Percentiles rank a stretch among this genome's conserved stretches.
Conservation (phyloP, 2,329 filamentous ascomycete species). For the Trichoderma simmonsii region DNA sequence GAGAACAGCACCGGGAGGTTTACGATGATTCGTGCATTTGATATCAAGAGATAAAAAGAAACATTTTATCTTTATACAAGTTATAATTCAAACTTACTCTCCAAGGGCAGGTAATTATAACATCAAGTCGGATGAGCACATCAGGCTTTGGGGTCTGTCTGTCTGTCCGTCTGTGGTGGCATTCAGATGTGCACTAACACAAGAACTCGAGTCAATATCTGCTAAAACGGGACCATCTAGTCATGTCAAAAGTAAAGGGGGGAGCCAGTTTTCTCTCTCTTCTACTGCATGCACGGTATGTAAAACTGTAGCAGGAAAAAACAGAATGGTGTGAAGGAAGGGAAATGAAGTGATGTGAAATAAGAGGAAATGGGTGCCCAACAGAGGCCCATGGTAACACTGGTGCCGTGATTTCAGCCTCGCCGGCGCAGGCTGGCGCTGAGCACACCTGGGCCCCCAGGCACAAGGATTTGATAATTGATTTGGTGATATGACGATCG, state of each 20-base stretch:
- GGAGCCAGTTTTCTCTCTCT: background rate
- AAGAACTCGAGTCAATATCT: background rate
- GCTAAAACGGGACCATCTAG: background rate
- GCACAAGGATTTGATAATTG: background rate
- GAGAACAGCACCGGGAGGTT: background rate
- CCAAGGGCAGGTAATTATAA: background rate
- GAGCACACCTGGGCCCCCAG: background rate
- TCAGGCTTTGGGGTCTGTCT: background rate
- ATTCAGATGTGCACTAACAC: background rate
- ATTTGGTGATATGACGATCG: background rate
- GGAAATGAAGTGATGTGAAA: background rate
- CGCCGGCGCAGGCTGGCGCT: conserved; percentile 13
- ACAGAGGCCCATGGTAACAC: background rate
- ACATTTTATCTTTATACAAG: background rate
- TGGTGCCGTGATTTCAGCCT: background rate
- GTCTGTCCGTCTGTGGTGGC: background rate
- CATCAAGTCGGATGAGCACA: background rate
- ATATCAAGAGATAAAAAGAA: background rate
- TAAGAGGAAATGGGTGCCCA: background rate
- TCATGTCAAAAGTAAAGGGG: background rate
- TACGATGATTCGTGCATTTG: background rate
- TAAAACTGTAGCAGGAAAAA: background rate
- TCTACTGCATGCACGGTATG: background rate
- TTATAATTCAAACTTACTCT: background rate
- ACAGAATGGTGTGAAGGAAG: background rate